Conservation (phyloP, 495 filamentous ascomycete species). For the Lophiotrema nucula region DNA sequence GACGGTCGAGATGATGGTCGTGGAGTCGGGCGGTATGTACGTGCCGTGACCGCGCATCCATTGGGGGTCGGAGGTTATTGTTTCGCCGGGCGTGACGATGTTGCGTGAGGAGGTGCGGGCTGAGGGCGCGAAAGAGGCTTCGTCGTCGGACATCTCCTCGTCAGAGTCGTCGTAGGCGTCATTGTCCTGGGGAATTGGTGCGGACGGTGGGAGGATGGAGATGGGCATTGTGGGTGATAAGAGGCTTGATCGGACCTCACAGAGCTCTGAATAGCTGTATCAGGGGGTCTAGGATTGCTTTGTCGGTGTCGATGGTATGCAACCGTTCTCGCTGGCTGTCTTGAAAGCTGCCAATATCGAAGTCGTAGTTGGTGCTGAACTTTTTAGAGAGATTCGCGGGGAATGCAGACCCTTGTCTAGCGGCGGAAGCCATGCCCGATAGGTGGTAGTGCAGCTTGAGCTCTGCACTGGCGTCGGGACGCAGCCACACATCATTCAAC, state of each 20-base stretch:
- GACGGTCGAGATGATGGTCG: conserved; percentile 78
- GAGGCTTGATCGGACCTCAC: neutral
- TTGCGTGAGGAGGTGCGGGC: conserved; percentile 48
- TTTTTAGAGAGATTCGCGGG: no score
- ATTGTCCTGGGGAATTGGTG: conserved; percentile 34
- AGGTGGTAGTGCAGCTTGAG: no score
- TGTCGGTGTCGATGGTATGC: no score
- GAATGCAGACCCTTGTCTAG: no score
- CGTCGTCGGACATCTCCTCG: conserved; percentile 50
- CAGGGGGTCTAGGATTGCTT: no score
- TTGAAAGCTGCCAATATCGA: no score
- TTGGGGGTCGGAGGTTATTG: conserved; percentile 85
- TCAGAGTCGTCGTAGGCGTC: conserved; percentile 56
- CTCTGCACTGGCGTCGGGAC: no score
- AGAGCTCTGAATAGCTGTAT: no score
- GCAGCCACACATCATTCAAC: no score
- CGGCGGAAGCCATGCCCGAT: no score
- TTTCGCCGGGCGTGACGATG: conserved; percentile 86
- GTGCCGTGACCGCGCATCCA: conserved; percentile 93
- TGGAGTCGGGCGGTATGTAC: conserved; percentile 57
- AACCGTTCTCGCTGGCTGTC: no score
- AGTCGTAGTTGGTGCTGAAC: no score
- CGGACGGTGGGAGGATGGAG: conserved; percentile 68
- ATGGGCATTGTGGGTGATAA: conserved; percentile 80
- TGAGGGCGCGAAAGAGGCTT: conserved; percentile 6